phyloP scores from a whole-genome alignment of 108 stramenopile species.

The Nitzschia sp. region DNA sequence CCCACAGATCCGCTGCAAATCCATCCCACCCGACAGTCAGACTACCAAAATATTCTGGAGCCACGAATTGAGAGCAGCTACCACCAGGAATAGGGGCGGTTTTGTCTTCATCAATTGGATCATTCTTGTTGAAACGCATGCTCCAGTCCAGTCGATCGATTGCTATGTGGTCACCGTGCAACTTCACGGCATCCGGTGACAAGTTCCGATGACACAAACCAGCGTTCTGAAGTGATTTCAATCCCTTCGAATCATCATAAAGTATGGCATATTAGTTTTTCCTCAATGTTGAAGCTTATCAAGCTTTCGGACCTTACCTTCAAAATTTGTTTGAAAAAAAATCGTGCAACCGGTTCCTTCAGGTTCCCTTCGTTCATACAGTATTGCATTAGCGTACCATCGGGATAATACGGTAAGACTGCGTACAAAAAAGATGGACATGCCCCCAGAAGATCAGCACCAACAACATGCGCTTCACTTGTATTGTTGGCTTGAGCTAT shows the following conservation, averaged over 20 bases:
- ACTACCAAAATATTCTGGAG: slow-evolving; percentile 58
- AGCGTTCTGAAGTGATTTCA: slow-evolving; percentile 47
- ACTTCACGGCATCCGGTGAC: slow-evolving; percentile 56
- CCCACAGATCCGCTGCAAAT: slow-evolving; percentile 82
- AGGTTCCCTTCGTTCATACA: slow-evolving; percentile 20
- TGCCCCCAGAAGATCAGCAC: slow-evolving; percentile 21
- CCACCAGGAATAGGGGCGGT: slow-evolving; percentile 48
- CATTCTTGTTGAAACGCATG: slow-evolving; percentile 26
- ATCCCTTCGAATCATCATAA: slow-evolving; percentile 48
- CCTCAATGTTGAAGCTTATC: neutral
- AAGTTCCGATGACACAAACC: slow-evolving; percentile 71
- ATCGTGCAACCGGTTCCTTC: slow-evolving; percentile 49
- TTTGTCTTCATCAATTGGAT: slow-evolving; percentile 22
- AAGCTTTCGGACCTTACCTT: slow-evolving; percentile 31
- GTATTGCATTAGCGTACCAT: slow-evolving; percentile 25
- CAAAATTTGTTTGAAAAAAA: slow-evolving; percentile 63
- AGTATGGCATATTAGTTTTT: too few species aligned
- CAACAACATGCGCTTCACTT: slow-evolving; percentile 22
- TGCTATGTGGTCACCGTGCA: slow-evolving; percentile 30
- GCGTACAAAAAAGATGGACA: slow-evolving; percentile 12
- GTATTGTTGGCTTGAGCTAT: slow-evolving; percentile 3
- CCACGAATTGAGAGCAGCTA: slow-evolving; percentile 58
- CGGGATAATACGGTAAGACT: slow-evolving; percentile 28
- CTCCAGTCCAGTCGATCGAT: slow-evolving; percentile 63
- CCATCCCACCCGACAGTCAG: slow-evolving; percentile 40